phyloP scores from a whole-genome alignment of 805 yeast species.

The Kuraishia floccosa region DNA sequence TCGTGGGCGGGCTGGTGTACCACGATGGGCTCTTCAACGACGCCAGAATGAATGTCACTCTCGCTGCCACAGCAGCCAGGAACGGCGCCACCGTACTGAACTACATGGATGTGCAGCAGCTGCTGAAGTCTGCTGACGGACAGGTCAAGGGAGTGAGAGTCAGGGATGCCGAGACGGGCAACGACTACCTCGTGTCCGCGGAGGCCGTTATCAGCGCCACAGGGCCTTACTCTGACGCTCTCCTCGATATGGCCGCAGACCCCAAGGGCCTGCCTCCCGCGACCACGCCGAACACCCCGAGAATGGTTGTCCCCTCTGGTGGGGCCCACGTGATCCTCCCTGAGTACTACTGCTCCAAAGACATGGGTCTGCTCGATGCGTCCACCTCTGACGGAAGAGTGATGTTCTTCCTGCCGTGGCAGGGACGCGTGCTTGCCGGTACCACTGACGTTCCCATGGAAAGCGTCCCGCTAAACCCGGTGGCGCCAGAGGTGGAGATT shows the following conservation, averaged over 20 bases:
- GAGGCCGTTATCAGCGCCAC: constrained; percentile 84
- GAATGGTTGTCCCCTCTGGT: constrained; percentile 88
- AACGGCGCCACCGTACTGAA: constrained; percentile 85
- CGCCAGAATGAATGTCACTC: constrained; percentile 76
- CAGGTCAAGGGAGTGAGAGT: constrained; percentile 71
- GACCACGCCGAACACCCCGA: constrained; percentile 28
- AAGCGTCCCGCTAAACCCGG: constrained; percentile 62
- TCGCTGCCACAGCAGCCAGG: constrained; percentile 78
- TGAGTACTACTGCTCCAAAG: constrained; percentile 80
- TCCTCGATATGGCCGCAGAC: constrained; percentile 78
- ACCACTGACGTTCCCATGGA: constrained; percentile 87
- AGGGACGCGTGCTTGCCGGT: constrained; percentile 92
- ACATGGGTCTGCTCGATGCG: constrained; percentile 85
- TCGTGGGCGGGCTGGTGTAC: constrained; percentile 87
- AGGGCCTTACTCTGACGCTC: constrained; percentile 82
- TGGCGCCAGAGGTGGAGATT: constrained; percentile 82
- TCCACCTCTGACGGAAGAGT: constrained; percentile 92
- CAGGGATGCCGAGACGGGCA: constrained; percentile 57
- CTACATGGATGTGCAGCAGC: constrained; percentile 71
- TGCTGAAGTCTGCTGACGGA: constrained; percentile 53
- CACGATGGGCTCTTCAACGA: constrained; percentile 95
- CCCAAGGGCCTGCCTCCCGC: constrained; percentile 53
- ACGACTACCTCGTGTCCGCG: constrained; percentile 49
- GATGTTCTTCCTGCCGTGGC: constrained; percentile 97
- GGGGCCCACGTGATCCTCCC: constrained; percentile 93